phyloP scores from a whole-genome alignment of 441 rosid species.

The Macaranga tanarius region DNA sequence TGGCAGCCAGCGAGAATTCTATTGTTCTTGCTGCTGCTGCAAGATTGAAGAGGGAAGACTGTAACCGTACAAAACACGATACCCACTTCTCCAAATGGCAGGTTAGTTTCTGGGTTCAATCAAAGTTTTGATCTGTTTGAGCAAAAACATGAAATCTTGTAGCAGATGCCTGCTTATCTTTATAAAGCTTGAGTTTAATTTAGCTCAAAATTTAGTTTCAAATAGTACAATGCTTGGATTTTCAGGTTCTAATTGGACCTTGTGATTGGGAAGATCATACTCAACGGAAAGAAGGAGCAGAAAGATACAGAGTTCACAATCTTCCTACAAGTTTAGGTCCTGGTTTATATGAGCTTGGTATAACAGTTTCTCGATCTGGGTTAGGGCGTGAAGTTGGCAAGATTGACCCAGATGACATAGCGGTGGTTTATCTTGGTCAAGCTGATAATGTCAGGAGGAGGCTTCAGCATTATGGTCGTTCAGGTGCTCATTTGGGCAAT shows the following conservation, averaged over 20 bases:
- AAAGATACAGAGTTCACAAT: conserved; percentile 63
- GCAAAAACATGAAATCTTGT: not conserved
- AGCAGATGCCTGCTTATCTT: not conserved
- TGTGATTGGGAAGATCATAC: conserved; percentile 56
- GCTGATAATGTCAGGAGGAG: conserved; percentile 62
- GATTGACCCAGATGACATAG: conserved; percentile 38
- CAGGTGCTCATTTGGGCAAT: conserved; percentile 60
- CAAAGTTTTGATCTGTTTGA: not conserved
- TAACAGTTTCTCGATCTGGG: conserved; percentile 29
- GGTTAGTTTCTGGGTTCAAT: conserved; percentile 31
- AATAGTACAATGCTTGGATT: not conserved
- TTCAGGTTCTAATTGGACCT: conserved; percentile 61
- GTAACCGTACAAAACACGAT: conserved; percentile 67
- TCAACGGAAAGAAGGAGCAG: conserved; percentile 48
- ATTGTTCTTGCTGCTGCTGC: conserved; percentile 10
- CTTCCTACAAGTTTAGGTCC: conserved; percentile 51
- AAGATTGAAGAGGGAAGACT: conserved; percentile 65
- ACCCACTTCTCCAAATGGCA: conserved; percentile 71
- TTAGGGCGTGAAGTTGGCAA: conserved; percentile 32
- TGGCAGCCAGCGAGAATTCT: conserved; percentile 24
- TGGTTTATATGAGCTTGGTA: conserved; percentile 75
- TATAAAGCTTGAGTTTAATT: not conserved
- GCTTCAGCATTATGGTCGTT: conserved; percentile 61
- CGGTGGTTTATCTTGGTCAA: conserved; percentile 61
- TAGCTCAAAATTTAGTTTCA: not conserved